phyloP scores from a whole-genome alignment of 2,329 filamentous ascomycete species.

The Dryadomyces quercus-mongolicae region DNA sequence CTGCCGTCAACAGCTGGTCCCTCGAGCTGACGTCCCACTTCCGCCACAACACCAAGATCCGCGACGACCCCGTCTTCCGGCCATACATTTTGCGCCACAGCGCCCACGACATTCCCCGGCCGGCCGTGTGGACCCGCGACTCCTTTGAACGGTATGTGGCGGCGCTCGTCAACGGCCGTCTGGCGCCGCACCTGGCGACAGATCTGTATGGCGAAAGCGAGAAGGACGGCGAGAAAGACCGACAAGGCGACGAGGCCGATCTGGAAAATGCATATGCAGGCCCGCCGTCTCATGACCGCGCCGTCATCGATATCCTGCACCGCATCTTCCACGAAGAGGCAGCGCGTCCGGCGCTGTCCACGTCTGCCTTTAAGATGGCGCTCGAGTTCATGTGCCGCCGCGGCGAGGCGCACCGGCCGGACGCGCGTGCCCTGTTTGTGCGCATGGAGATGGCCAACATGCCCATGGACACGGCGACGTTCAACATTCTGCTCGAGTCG shows the following conservation, averaged over 20 bases:
- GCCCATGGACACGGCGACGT: slow-evolving; percentile 32
- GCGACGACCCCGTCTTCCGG: slow-evolving; percentile 6
- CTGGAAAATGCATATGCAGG: no score
- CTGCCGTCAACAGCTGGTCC: slow-evolving; percentile 1
- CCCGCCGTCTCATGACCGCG: slow-evolving; percentile 20
- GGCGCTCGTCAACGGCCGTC: slow-evolving; percentile 25
- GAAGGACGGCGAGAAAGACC: no score
- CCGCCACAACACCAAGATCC: not conserved
- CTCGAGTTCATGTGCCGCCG: slow-evolving; percentile 25
- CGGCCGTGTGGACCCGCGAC: slow-evolving; percentile 27
- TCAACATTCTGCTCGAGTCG: slow-evolving; percentile 33
- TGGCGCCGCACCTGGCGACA: slow-evolving; percentile 20
- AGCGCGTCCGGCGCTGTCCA: slow-evolving; percentile 23
- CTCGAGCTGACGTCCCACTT: slow-evolving; percentile 7
- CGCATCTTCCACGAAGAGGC: slow-evolving; percentile 25
- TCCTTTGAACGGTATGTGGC: slow-evolving; percentile 30
- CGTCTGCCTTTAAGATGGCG: slow-evolving; percentile 29
- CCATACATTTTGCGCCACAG: slow-evolving; percentile 14
- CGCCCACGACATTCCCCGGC: slow-evolving; percentile 27
- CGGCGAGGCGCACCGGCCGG: slow-evolving; percentile 15
- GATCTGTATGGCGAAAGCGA: slow-evolving; percentile 20
- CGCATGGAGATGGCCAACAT: slow-evolving; percentile 24
- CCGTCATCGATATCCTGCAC: slow-evolving; percentile 26
- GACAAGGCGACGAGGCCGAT: not conserved
- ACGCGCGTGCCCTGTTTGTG: slow-evolving; percentile 22